phyloP scores from a whole-genome alignment of 768 basidiomycete species.

The Heimioporus sp. region DNA sequence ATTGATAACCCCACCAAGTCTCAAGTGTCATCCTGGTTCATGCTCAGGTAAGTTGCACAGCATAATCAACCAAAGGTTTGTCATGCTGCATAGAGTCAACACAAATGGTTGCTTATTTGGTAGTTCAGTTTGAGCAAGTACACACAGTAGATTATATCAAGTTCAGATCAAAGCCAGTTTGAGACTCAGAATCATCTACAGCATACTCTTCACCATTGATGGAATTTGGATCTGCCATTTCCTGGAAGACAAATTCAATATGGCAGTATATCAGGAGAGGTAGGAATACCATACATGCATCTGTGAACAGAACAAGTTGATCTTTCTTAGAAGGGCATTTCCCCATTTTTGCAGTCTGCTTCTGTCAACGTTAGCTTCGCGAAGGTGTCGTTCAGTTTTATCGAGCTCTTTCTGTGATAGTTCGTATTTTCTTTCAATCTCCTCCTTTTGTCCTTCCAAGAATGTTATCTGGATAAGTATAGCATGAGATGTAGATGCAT shows the following conservation, averaged over 20 bases:
- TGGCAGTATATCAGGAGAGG: background rate
- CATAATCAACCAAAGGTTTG: too few species aligned
- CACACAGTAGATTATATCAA: background rate
- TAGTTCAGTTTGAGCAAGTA: background rate
- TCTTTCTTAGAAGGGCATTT: conserved; percentile 3
- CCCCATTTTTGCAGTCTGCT: conserved; percentile 11
- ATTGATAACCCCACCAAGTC: too few species aligned
- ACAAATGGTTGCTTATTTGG: too few species aligned
- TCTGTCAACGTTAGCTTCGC: conserved; percentile 15
- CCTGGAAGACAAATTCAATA: conserved; percentile 4
- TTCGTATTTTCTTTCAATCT: conserved; percentile 14
- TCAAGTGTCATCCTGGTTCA: too few species aligned
- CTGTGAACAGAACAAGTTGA: conserved; percentile 10
- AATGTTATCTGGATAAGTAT: conserved; percentile 9
- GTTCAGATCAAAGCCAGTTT: background rate
- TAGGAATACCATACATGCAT: conserved; percentile 9
- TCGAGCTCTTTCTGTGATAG: conserved; percentile 14
- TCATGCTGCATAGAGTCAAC: too few species aligned
- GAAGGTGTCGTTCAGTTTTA: conserved; percentile 16
- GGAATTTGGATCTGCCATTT: conserved; percentile 3
- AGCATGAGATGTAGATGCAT: conserved; percentile 5
- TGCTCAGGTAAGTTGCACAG: too few species aligned
- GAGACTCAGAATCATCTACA: background rate
- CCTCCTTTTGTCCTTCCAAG: conserved; percentile 14
- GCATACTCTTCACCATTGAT: conserved; percentile 1